These are phyloP conservation scores for Wickerhamomyces ciferrii DNA, from an alignment of 805 yeast genomes.

Conservation along the genomic window DNA sequence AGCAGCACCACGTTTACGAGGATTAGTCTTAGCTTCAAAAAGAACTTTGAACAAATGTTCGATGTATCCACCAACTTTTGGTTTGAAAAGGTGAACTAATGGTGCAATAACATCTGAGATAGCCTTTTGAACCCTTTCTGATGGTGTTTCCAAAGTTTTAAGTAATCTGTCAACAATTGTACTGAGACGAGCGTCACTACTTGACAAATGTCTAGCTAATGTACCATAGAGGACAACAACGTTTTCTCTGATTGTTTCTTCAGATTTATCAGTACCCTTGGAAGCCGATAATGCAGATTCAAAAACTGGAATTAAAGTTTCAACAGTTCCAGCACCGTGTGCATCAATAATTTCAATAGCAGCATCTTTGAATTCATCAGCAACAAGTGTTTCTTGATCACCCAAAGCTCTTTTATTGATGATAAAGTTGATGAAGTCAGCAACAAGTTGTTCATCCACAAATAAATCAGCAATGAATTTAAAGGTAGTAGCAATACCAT, in stretches of 20 bases:
- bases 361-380: constrained; percentile 85
- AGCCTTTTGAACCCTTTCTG: constrained; percentile 86
- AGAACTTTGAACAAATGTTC: constrained; percentile 56
- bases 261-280: constrained; percentile 39
- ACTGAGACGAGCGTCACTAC: constrained; percentile 60
- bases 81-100: constrained; percentile 53
- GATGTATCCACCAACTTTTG: constrained; percentile 47
- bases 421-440: constrained; percentile 55
- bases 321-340: constrained; percentile 67
- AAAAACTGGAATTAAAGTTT: constrained; percentile 72
- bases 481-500: constrained; percentile 72
- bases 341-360: constrained; percentile 66
- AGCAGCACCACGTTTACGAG: constrained; percentile 83
- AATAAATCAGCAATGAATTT: constrained; percentile 47
- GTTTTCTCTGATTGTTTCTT: constrained; percentile 67
- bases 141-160: constrained; percentile 76
- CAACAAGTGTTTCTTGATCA: constrained; percentile 66
- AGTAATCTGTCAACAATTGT: constrained; percentile 65
- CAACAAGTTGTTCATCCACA: constrained; percentile 32
- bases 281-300: constrained; percentile 56
- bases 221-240: constrained; percentile 87
- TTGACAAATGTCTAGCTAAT: constrained; percentile 75
- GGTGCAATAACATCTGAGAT: constrained; percentile 85
- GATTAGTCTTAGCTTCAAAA: constrained; percentile 40
- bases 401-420: constrained; percentile 63